Conservation (phyloP, 139 green algal species). For the Chlamydomonas eustigma region DNA sequence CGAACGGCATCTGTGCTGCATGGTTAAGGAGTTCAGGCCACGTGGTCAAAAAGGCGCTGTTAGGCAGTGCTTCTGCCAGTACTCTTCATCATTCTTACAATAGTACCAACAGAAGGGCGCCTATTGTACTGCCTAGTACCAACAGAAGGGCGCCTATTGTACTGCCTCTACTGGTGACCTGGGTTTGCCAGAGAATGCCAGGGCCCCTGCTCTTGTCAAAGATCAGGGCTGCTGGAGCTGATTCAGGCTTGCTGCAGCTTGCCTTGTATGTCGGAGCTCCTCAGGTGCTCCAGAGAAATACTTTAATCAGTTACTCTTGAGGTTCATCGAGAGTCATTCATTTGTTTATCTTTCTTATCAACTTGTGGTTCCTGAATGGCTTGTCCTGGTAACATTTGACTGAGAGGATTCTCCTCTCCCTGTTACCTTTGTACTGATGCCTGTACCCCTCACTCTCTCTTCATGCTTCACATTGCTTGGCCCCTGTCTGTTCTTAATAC, state of each 20-base stretch:
- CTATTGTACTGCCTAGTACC: background rate
- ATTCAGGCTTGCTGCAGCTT: background rate
- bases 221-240: slow-evolving; percentile 10
- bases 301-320: too few species aligned
- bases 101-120: background rate
- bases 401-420: too few species aligned
- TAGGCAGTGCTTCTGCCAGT: too few species aligned
- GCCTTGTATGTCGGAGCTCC: background rate
- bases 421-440: too few species aligned
- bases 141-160: background rate
- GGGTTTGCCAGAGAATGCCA: slow-evolving; percentile 60
- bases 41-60: too few species aligned
- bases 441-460: too few species aligned
- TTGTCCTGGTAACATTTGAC: too few species aligned
- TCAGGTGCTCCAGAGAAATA: background rate
- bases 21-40: too few species aligned
- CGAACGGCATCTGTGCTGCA: background rate
- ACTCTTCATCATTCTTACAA: too few species aligned
- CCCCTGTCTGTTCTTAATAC: background rate
- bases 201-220: slow-evolving; percentile 15
- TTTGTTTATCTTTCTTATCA: too few species aligned
- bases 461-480: background rate
- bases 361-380: too few species aligned
- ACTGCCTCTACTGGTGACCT: slow-evolving; percentile 43
- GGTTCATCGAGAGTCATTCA: too few species aligned